phyloP scores from a whole-genome alignment of 805 yeast genomes.

The Saccharomycopsis fermentans region DNA sequence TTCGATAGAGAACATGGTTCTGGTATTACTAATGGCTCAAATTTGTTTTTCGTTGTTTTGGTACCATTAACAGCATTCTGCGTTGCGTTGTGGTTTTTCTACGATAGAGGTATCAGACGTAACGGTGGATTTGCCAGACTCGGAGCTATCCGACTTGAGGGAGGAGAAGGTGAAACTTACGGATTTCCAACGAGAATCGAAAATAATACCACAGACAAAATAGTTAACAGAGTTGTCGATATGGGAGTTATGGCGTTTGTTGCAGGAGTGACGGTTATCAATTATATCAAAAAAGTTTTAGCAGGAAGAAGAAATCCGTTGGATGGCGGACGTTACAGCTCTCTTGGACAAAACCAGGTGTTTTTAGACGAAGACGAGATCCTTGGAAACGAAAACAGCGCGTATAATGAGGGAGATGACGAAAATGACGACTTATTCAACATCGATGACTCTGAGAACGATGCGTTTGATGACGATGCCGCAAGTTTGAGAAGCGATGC shows the following conservation, averaged over 20 bases:
- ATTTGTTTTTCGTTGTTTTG: constrained; percentile 41
- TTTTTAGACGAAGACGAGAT: constrained; percentile 18
- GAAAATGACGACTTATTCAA: constrained; percentile 12
- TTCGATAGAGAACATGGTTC: constrained; percentile 41
- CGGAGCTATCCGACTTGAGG: constrained; percentile 82
- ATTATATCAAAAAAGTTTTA: not conserved
- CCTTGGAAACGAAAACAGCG: constrained; percentile 10
- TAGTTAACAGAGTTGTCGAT: constrained; percentile 47
- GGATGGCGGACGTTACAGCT: constrained; percentile 9
- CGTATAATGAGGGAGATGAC: constrained; percentile 13
- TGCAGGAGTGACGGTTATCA: constrained; percentile 22
- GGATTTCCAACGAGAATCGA: constrained; percentile 42
- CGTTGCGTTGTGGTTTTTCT: constrained; percentile 57
- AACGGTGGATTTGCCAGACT: constrained; percentile 68
- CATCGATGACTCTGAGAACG: not conserved
- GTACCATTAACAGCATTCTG: constrained; percentile 47
- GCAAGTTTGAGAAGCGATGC: constrained; percentile 11
- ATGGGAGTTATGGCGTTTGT: constrained; percentile 45
- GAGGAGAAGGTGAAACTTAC: constrained; percentile 30
- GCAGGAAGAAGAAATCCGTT: constrained; percentile 4
- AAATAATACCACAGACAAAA: constrained; percentile 48
- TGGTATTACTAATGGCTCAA: constrained; percentile 42
- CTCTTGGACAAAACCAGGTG: constrained; percentile 6
- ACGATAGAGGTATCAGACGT: constrained; percentile 69
- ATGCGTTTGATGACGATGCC: constrained; percentile 17